phyloP scores from a whole-genome alignment of 805 yeast genomes.

The Hyphopichia homilentoma region DNA sequence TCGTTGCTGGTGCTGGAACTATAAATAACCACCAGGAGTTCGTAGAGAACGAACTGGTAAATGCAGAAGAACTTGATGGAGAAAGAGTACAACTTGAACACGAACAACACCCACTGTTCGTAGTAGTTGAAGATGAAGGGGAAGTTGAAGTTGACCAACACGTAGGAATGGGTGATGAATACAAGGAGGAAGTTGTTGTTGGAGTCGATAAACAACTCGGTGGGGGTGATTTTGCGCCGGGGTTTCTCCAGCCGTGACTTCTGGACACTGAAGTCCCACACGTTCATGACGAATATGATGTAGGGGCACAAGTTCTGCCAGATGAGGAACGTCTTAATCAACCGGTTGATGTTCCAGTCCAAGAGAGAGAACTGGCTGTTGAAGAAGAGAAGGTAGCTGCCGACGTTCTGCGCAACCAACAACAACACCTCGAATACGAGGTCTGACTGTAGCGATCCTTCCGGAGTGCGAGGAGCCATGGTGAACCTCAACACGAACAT shows the following conservation, averaged over 20 bases:
- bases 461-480: neutral
- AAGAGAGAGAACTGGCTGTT: slow-evolving; percentile 4
- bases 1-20: slow-evolving; percentile 5
- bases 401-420: neutral
- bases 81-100: slow-evolving; percentile 19
- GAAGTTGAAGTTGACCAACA: slow-evolving; percentile 20
- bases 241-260: too few species aligned
- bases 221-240: neutral
- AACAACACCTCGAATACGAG: neutral
- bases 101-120: slow-evolving; percentile 3
- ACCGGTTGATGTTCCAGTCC: slow-evolving; percentile 5
- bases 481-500: neutral
- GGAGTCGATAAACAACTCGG: slow-evolving; percentile 16
- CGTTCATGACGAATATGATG: slow-evolving; percentile 11
- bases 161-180: slow-evolving; percentile 31
- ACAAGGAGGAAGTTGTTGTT: slow-evolving; percentile 35
- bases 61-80: slow-evolving; percentile 31
- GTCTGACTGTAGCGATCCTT: neutral
- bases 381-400: neutral
- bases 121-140: slow-evolving; percentile 9
- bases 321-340: slow-evolving; percentile 11
- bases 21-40: slow-evolving; percentile 15
- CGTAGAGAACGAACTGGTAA: slow-evolving; percentile 29
- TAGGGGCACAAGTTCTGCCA: slow-evolving; percentile 19
- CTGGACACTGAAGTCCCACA: slow-evolving; percentile 9